These are phyloP conservation scores for Kingdonia uniflora DNA, from an alignment of 164 flowering plant genomes.

Conservation along the genomic window DNA sequence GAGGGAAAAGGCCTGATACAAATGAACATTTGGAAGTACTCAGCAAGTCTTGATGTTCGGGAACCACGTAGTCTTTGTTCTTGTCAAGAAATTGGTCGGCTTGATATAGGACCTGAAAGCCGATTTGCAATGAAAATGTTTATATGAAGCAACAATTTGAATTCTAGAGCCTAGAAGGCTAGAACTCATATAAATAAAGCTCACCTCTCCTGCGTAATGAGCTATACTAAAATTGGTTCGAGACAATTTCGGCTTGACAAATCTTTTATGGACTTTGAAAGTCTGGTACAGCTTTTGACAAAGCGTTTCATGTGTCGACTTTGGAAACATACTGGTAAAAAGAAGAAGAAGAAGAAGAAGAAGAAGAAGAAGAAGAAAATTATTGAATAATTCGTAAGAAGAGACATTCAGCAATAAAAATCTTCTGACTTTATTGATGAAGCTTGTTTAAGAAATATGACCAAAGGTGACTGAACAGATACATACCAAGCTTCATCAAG, in stretches of 20 bases:
- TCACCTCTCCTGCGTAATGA: constrained; percentile 96
- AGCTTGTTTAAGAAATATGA: background rate
- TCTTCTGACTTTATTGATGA: background rate
- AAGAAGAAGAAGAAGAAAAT: background rate
- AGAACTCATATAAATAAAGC: constrained; percentile 8
- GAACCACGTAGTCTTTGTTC: constrained; percentile 87
- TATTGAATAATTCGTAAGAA: background rate
- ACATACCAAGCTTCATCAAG: constrained; percentile 92
- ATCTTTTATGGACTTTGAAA: constrained; percentile 66
- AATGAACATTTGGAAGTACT: constrained; percentile 68
- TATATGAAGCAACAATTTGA: background rate
- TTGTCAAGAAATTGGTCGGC: constrained; percentile 85
- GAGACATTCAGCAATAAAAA: no score
- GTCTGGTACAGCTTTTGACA: constrained; percentile 81
- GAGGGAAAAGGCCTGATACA: constrained; percentile 71
- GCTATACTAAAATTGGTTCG: constrained; percentile 64
- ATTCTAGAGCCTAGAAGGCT: constrained; percentile 7
- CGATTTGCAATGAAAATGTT: constrained; percentile 13
- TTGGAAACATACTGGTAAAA: constrained; percentile 82
- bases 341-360: no score
- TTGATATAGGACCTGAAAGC: constrained; percentile 67
- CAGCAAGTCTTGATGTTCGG: constrained; percentile 80
- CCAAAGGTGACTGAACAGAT: background rate
- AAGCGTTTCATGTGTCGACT: constrained; percentile 87
- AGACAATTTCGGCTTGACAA: constrained; percentile 73